A percentile compares a stretch with the other conserved stretches of the same genome.
Conservation (phyloP, 192 early-diverging fungal species). For the Coemansia sp. region DNA sequence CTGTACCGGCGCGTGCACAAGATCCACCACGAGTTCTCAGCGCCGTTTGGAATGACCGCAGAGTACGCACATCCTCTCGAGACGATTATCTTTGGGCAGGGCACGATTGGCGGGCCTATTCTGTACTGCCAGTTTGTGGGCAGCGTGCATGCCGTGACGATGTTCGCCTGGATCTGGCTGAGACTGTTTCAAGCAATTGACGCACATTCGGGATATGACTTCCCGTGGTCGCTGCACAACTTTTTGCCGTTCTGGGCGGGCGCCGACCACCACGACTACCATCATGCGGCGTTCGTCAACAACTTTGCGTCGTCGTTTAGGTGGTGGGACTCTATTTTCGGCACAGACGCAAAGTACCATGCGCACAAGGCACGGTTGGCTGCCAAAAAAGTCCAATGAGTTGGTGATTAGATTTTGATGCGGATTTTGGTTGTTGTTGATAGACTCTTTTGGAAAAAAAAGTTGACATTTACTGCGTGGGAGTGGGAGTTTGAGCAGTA, state of each 20-base stretch:
- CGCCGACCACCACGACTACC: constrained; percentile 91
- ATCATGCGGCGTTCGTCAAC: constrained; percentile 79
- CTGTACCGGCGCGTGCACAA: constrained; percentile 94
- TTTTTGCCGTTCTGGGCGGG: constrained; percentile 88
- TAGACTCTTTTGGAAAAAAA: too few relatives aligned
- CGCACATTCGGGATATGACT: constrained; percentile 93
- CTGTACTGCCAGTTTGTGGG: constrained; percentile 64
- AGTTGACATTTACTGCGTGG: too few relatives aligned
- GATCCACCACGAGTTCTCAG: constrained; percentile 87
- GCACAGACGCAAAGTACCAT: constrained; percentile 79
- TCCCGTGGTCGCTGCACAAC: constrained; percentile 90
- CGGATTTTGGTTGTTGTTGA: too few relatives aligned
- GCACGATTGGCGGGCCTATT: constrained; percentile 79
- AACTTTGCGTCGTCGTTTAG: constrained; percentile 85
- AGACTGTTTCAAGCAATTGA: constrained; percentile 82
- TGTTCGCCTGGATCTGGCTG: constrained; percentile 80
- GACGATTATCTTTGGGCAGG: constrained; percentile 79
- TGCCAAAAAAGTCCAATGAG: constrained; percentile 6
- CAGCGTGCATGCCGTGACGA: constrained; percentile 80
- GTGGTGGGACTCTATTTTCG: constrained; percentile 87
- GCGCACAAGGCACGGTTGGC: constrained; percentile 53
- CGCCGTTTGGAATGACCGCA: constrained; percentile 84
- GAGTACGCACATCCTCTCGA: constrained; percentile 91
- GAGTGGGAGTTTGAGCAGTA: too few relatives aligned
- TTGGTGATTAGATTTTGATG: not conserved